Conservation (phyloP, 108 stramenopile species). For the Aurantiochytrium sp. region DNA sequence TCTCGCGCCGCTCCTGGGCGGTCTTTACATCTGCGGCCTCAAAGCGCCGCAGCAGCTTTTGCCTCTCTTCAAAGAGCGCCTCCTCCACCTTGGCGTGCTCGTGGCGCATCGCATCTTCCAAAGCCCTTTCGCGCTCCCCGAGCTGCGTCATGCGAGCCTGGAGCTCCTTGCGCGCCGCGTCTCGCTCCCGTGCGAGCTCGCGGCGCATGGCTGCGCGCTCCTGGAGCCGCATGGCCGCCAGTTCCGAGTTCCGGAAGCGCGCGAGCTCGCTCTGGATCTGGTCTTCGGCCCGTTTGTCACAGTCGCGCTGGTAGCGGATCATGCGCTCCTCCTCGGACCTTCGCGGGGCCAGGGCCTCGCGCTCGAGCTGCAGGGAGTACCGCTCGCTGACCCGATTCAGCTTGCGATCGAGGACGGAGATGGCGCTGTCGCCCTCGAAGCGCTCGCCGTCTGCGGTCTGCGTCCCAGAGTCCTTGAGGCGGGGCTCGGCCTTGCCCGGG, state of each 20-base stretch:
- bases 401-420: neutral
- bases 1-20: neutral
- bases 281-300: neutral
- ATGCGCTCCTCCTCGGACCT: neutral
- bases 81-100: neutral
- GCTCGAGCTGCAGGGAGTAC: neutral
- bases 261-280: neutral
- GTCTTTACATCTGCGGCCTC: neutral
- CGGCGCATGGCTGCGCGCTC: neutral
- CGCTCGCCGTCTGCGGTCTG: slow-evolving; percentile 5
- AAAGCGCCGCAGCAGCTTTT: neutral
- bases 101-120: neutral
- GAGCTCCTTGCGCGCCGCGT: neutral
- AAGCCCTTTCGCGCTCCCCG: neutral
- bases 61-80: neutral
- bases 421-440: neutral
- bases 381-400: neutral
- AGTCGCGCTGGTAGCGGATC: neutral
- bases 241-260: neutral
- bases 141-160: neutral
- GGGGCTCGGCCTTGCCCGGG: no score
- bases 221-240: neutral
- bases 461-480: neutral
- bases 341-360: neutral
- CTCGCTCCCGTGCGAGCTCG: neutral